Evolutionary conservation across 1,284 basidiomycete species (phyloP), one percentile per base, ranked within the genome.

Genomic region (Pascua guehoae): DNA sequence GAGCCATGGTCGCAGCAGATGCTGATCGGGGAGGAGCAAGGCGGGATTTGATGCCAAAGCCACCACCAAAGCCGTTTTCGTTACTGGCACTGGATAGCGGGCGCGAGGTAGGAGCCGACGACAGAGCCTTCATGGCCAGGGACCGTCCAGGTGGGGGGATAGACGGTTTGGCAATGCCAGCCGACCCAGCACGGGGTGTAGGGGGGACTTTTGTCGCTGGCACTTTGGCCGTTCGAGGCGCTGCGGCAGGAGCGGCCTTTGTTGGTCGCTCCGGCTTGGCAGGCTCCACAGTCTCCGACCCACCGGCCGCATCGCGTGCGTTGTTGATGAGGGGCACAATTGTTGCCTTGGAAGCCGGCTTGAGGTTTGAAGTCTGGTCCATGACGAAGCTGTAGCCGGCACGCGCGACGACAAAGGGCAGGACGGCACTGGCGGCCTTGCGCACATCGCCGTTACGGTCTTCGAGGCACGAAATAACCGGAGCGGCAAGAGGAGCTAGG

Each of bases 371-470:
- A 4, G 92, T 88, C 74, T 93, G 87, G 48, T 90, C 87, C 79
- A 96, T 81, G 48, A 98, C 87, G 66, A 84, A 85, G 64, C 94
- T 90, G 72, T 85, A 91, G 1, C 96, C 93, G 18, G 86, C 86
- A 49, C 80, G 86, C 10, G 82, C 78, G 49, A 98, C 87, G 51
- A 99, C 79, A 49, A 81, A 80, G 0, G 93, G 92, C 17, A 99
- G 77, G 17, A 95, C 76, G 2, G 86, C 86, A 62, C 90, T 87
- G 1, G 94, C 91, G 11, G 85, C 87, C 76, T 98, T 98, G 59
- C 96, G 86, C 8, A 98, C 90, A 66, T 98, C 95, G 8, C 83
- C 84, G 65, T 82, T 95, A 45, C 93, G 86, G 75, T 98, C 96
- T 70, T 99, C 96, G 17, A 98, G 83, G 62, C 86, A 92, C 9